phyloP scores from a whole-genome alignment of 345 rosid genomes.

The Euclidium syriacum region DNA sequence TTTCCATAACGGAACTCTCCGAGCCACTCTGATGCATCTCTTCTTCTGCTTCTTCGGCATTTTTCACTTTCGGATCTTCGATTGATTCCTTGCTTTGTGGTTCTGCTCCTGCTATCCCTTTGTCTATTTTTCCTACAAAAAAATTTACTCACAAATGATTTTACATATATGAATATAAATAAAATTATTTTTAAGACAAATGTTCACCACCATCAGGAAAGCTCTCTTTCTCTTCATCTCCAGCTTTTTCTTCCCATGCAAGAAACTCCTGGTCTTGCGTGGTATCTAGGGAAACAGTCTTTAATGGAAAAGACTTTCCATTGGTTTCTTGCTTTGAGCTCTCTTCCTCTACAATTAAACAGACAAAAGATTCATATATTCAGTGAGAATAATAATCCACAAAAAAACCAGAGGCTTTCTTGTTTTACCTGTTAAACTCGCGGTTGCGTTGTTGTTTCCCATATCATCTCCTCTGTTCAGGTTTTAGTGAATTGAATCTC shows the following conservation, averaged over 20 bases:
- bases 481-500: not conserved
- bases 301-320: conserved; percentile 1
- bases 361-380: not conserved
- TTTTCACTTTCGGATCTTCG: not conserved
- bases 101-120: not conserved
- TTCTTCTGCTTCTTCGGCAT: not conserved
- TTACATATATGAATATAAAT: not conserved
- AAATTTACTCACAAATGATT: not conserved
- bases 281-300: not conserved
- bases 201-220: not conserved
- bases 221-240: not conserved
- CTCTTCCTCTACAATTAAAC: conserved; percentile 24
- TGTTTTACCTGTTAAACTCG: conserved; percentile 17
- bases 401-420: not conserved
- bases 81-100: not conserved
- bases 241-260: not conserved
- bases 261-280: conserved; percentile 3
- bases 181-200: not conserved
- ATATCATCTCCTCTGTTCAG: conserved; percentile 21
- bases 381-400: not conserved
- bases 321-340: conserved; percentile 8
- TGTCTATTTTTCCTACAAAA: not conserved
- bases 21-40: not conserved
- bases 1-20: not conserved
- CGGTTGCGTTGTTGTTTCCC: conserved; percentile 31